Percentiles rank a stretch among this genome's conserved stretches.
phyloP scores from a whole-genome alignment of 2,329 filamentous ascomycete genomes.

The Phoma sp. region DNA sequence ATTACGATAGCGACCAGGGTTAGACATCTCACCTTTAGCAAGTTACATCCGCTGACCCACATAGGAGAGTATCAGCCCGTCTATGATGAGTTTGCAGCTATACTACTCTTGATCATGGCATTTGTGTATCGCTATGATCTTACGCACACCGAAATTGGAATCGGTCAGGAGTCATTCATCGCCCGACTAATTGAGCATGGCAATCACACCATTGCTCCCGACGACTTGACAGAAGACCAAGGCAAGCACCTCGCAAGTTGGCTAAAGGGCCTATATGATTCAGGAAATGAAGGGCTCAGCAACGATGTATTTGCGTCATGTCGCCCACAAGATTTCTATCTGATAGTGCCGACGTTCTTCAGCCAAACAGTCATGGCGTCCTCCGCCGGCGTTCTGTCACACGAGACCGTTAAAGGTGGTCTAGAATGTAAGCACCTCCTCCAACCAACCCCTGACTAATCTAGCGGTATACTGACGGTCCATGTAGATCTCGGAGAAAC shows the following conservation, averaged over 20 bases:
- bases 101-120: conserved; percentile 75
- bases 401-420: conserved; percentile 76
- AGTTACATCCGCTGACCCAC: conserved; percentile 20
- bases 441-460: too few relatives aligned
- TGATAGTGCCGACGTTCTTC: conserved; percentile 78
- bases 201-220: conserved; percentile 63
- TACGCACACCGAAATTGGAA: conserved; percentile 68
- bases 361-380: conserved; percentile 76
- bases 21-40: not conserved
- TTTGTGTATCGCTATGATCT: conserved; percentile 80
- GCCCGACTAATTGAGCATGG: conserved; percentile 69
- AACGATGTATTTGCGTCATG: conserved; percentile 85
- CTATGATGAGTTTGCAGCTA: conserved; percentile 84
- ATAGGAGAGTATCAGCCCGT: conserved; percentile 80
- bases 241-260: conserved; percentile 73
- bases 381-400: conserved; percentile 68
- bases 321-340: conserved; percentile 82
- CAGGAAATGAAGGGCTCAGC: conserved; percentile 71
- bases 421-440: conserved; percentile 80
- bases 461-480: not conserved
- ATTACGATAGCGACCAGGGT: conserved; percentile 80
- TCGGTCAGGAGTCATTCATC: conserved; percentile 71
- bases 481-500: conserved; percentile 75
- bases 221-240: conserved; percentile 71
- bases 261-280: conserved; percentile 78